Base-by-base conservation (phyloP, 1,284 basidiomycete genomes). In the Marasmius fiardii region DNA sequence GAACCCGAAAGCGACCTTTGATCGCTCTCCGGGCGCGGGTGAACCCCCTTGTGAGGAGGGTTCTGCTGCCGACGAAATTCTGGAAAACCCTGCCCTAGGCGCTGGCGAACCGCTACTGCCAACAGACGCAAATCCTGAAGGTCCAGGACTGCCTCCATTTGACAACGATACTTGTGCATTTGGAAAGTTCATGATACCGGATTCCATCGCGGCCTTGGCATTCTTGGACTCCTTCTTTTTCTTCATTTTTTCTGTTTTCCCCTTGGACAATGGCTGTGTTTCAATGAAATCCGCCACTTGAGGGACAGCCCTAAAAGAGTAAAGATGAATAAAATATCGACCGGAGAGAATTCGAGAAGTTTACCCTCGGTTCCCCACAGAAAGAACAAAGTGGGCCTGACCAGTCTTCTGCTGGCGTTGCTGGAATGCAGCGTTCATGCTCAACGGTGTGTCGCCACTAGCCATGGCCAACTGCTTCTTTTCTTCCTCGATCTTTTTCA, bases 401-500 rank as follows among this genome's bases (percentile, higher is more conserved):
- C 95, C 95, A 11, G 90, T 86, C 75, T 92, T 93, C 71, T 94
- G 88, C 69, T 96, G 93, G 55, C 95, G 79, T 54, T 88, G 83
- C 65, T 94, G 86, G 75, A 98, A 98, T 14, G 93, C 94, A 60
- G 81, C 82, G 61, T 87, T 93, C 89, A 96, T 96, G 66, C 92
- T 94, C 50, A 93, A 73, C 3, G 95, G 93, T 7, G 94, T 97
- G 72, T 98, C 95, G 2, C 92, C 91, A 61, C 92, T 92, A 7
- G 81, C 83, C 93, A 96, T 97, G 11, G 92, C 88, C 62, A 85
- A 82, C 67, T 91, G 82, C 78, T 95, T 96, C 69, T 89, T 85
- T 77, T 98, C 95, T 67, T 97, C 93, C 21, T 88, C 92, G 61
- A 97, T 95, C 78, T 92, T 93, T 81, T 93, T 93, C 64, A 97